Evolutionary conservation across 768 basidiomycete species (phyloP), one percentile per base, ranked within the genome.

Genomic region (Calocera viscosa): DNA sequence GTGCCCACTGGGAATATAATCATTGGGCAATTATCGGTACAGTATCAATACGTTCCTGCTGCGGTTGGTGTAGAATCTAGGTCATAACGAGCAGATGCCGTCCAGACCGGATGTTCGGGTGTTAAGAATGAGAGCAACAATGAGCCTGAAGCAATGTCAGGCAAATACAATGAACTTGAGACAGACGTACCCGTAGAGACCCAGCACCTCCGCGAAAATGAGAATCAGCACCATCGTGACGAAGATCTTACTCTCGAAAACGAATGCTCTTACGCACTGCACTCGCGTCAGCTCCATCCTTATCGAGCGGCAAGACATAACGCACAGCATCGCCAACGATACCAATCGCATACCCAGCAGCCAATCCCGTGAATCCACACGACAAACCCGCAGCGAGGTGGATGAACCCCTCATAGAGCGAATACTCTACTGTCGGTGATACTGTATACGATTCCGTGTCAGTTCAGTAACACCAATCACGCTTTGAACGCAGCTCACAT

Each of bases 211-310:
- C 7, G 86, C 87, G 71, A 92, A 93, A 70, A 92, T 92, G 74
- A 98, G 85, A 70, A 98, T 94, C 43, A 98, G 86, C 22, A 98
- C 92, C 94, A 97, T 97, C 7, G 88, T 82, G 24, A 97, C 94
- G 74, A 94, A 97, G 30, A 97, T 86, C 74, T 85, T 88, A 69
- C 87, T 87, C 78, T 96, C 94, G 72, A 92, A 84, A 28, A 96
- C 84, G 74, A 92, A 96, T 69, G 91, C 91, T 67, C 93, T 84
- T 17, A 94, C 91, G 72, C 91, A 94, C 90, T 94, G 70, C 12
- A 34, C 22, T 63, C 11, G 24, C 12, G 38, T 24, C 40, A 63
- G 63, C 26, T 14, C 64, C 34, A 41, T 19, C n/a, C 64, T 12
- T 28, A 32, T 67, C 35, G 47, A 28, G 8, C 32, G 12, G 7